A percentile compares a stretch with the other conserved stretches of the same genome.
Evolutionary conservation across 371 early-diverging fungal species (phyloP).

Genomic region (Blyttiomyces sp.): DNA sequence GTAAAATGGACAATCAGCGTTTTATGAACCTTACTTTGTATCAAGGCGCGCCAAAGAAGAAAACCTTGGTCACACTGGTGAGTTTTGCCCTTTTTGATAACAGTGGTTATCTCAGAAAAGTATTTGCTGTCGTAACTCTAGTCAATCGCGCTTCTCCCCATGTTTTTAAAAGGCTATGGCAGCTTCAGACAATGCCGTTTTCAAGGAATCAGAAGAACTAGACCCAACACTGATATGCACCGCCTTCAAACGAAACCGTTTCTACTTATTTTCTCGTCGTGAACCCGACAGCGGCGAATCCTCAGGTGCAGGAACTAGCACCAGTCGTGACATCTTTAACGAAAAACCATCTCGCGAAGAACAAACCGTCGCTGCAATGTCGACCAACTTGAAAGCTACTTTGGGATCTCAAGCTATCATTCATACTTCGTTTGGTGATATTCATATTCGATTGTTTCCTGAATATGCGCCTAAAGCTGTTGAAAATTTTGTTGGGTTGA

Average conservation of each 20-base stretch:
- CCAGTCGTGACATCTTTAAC: conserved; percentile 87
- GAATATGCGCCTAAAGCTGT: conserved; percentile 88
- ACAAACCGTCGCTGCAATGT: conserved; percentile 76
- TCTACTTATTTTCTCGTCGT: conserved; percentile 84
- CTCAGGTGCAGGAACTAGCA: conserved; percentile 14
- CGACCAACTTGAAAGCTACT: conserved; percentile 54
- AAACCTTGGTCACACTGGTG: conserved; percentile 70
- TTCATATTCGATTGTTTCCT: conserved; percentile 77
- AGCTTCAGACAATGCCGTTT: conserved; percentile 80
- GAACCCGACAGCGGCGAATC: conserved; percentile 72
- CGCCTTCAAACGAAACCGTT: conserved; percentile 86
- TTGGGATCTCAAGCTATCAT: conserved; percentile 70
- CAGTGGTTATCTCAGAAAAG: no score
- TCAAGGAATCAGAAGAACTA: conserved; percentile 62
- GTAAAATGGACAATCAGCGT: conserved; percentile 87
- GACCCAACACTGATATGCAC: conserved; percentile 91
- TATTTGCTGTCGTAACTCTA: no score
- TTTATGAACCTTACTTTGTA: conserved; percentile 84
- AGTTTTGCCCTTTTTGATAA: neutral
- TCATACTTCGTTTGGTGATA: conserved; percentile 85
- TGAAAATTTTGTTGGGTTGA: conserved; percentile 85
- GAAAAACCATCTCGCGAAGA: conserved; percentile 96
- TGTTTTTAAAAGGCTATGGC: conserved; percentile 63
- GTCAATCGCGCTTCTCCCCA: neutral
- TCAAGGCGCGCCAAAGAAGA: conserved; percentile 83